Base-by-base conservation (phyloP, 2,329 filamentous ascomycete species). In the Sporothrix dimorphospora region DNA sequence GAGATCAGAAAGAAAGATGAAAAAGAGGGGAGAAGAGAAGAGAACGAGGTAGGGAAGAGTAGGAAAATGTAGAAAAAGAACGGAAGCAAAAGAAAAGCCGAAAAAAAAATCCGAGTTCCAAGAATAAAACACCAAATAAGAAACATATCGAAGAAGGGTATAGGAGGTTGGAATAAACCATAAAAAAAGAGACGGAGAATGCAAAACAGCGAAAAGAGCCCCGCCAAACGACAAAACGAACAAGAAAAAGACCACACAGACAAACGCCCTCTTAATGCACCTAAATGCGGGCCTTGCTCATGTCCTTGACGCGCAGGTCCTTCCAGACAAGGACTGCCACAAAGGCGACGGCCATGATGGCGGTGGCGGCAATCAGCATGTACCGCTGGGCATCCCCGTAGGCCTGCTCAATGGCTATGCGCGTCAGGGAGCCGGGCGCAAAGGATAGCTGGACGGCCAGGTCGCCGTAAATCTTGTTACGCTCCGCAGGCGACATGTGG, bases 351-450 rank as follows among this genome's bases (percentile, higher is more conserved):
- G 4, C 38, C 40, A 67, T 69, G 16, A 67, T 19, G 7, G 12
- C 27, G 9, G 80, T 81, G 34, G 83, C 85, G 1, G 81, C 82
- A 42, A 86, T 81, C 71, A 85, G 78, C 83, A 87, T 84, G 51
- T 80, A 78, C 69, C 79, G 80, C 76, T 86, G 84, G 0, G 84
- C 81, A 57, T 86, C 83, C 3, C 81, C 84, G 75, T 91, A 92
- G 0, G 89, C 87, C 27, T 79, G 78, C 69, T 88, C 85, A 76
- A 91, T 88, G 1, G 85, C 88, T 7, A 81, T 75, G 34, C 89
- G 79, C 3, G 83, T 83, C 0, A 83, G 81, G 4, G 81, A 84
- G 12, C 87, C 87, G 49, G 83, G 76, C 0, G 83, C 79, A 76
- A 88, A 90, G 27, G 79, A 79, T 12, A 88, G 78, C 72, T 91